Percentiles rank a stretch among this genome's conserved stretches.
phyloP scores from a whole-genome alignment of 2,329 filamentous ascomycete genomes.

The Alternaria triticina region DNA sequence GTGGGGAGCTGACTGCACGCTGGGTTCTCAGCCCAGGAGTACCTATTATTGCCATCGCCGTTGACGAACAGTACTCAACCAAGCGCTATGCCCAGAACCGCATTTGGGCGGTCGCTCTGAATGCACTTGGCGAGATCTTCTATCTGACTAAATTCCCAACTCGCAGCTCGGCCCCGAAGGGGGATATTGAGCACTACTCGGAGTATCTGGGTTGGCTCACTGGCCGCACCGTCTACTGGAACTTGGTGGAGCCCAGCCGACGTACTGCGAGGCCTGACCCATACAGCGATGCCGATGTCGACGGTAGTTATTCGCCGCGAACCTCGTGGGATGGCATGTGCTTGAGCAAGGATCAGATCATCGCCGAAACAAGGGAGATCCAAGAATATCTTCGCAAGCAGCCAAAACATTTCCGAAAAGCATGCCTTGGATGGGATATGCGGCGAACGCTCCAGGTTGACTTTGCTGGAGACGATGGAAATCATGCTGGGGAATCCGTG shows the following conservation, averaged over 20 bases:
- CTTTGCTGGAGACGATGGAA: slow-evolving; percentile 81
- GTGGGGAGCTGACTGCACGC: slow-evolving; percentile 80
- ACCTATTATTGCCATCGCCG: slow-evolving; percentile 80
- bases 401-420: slow-evolving; percentile 78
- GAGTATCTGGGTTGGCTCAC: slow-evolving; percentile 78
- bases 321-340: slow-evolving; percentile 77
- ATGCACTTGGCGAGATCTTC: slow-evolving; percentile 90
- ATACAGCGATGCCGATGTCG: slow-evolving; percentile 68
- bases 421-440: slow-evolving; percentile 93
- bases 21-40: slow-evolving; percentile 94
- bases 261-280: slow-evolving; percentile 75
- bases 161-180: slow-evolving; percentile 58
- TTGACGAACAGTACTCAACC: slow-evolving; percentile 81
- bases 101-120: slow-evolving; percentile 91
- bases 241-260: slow-evolving; percentile 77
- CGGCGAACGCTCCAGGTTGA: slow-evolving; percentile 83
- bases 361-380: slow-evolving; percentile 80
- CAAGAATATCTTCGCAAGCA: slow-evolving; percentile 75
- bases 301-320: slow-evolving; percentile 78
- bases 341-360: slow-evolving; percentile 72
- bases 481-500: slow-evolving; percentile 76
- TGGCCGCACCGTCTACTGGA: slow-evolving; percentile 81
- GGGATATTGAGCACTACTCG: slow-evolving; percentile 57
- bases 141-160: slow-evolving; percentile 77
- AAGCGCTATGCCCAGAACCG: slow-evolving; percentile 73